These are phyloP conservation scores for Rehmannia glutinosa DNA, from an alignment of 257 asterid species.

Conservation along the genomic window DNA sequence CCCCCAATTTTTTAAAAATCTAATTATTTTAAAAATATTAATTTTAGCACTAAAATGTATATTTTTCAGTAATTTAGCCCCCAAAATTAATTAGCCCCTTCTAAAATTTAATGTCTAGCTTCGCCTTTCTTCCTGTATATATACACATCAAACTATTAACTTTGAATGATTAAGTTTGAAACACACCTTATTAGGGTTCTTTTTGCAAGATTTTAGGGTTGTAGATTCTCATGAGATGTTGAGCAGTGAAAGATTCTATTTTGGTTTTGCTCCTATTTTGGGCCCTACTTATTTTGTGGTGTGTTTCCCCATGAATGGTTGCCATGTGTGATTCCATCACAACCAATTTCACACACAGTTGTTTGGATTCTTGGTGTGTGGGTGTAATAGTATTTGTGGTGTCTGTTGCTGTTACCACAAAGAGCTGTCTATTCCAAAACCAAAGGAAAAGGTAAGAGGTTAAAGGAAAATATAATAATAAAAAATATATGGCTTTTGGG, in stretches of 20 bases:
- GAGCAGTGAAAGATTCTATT: constrained; percentile 43
- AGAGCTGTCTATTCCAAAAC: constrained; percentile 49
- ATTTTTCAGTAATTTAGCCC: too few species aligned
- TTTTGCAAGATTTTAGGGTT: constrained; percentile 29
- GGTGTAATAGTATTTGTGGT: constrained; percentile 15
- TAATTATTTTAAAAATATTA: too few species aligned
- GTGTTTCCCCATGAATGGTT: constrained; percentile 18
- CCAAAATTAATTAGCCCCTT: too few species aligned
- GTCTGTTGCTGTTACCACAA: constrained; percentile 42
- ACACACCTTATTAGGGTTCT: not conserved
- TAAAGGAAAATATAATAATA: not conserved
- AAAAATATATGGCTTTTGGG: not conserved
- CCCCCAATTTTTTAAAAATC: too few species aligned
- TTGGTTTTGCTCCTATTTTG: too few species aligned
- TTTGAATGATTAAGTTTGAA: constrained; percentile 30
- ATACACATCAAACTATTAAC: constrained; percentile 17
- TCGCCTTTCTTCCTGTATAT: too few species aligned
- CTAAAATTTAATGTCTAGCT: too few species aligned
- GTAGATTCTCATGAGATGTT: constrained; percentile 41
- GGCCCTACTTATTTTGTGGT: constrained; percentile 24
- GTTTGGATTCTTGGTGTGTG: constrained; percentile 6
- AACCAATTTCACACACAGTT: constrained; percentile 7
- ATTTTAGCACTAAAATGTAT: too few species aligned
- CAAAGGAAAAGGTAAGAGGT: constrained; percentile 33
- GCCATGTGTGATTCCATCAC: constrained; percentile 52